Base-by-base conservation (phyloP, 2,329 filamentous ascomycete genomes). In the Fusarium citri region DNA sequence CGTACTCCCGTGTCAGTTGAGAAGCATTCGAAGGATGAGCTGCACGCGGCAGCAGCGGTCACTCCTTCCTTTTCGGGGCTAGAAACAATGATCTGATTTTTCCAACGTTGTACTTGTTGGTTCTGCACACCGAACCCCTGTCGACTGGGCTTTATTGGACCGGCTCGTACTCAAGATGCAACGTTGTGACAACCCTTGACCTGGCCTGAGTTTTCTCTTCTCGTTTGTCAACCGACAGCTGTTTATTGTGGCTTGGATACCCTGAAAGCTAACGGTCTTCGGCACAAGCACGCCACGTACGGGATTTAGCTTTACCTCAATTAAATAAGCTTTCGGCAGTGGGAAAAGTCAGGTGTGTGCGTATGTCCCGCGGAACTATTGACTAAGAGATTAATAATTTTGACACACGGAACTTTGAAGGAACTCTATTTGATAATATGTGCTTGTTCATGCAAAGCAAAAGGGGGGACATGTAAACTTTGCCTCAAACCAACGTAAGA, bases 71-170 rank as follows among this genome's bases (percentile, higher is more conserved):
- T n/a, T 37, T 12, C 34, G 1, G 34, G 11, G 34, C 10, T n/a
- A n/a, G 34, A 4, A 26, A n/a, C 8, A 15, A 51, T 51, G 31
- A 40, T 40, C 22, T 51, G 31, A 51, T 6, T 12, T 26, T 14
- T n/a, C n/a, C 20, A 25, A n/a, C 22, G 22, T 51, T 51, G 8
- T 5, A 23, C 15, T 43, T 40, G 31, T 51, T 51, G 48, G 48
- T 25, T 26, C 9, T 26, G 18, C 18, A 8, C 3, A n/a, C 18
- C 25, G 2, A 9, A 40, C 40, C 48, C 48, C 18, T 51, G 48
- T 20, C 8, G 1, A 15, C 12, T 5, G 18, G 5, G 3, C 4
- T n/a, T 40, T 4, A 51, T 51, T 51, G 48, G 48, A 16, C 15
- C 31, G 31, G 30, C 37, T 51, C 22, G 12, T 16, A 15, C 5